Evolutionary conservation across 1,284 basidiomycete genomes (phyloP), one percentile per base, ranked within the genome.

Genomic region (Stygiomarasmius scandens): DNA sequence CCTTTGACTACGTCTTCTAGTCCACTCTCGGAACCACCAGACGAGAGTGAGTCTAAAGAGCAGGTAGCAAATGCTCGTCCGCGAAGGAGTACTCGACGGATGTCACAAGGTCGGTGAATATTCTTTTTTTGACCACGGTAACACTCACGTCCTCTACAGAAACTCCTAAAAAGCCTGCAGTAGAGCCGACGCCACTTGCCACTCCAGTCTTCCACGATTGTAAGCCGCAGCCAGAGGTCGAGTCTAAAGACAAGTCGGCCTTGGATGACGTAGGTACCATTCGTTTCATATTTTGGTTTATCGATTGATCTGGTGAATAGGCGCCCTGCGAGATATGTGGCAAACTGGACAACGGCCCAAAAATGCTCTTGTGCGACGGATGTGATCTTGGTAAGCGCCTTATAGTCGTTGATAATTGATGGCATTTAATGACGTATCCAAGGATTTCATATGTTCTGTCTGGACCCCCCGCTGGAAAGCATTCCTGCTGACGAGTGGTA

Each of bases 361-460:
- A 93, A 71, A 98, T 98, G 86, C 79, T 99, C 23, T 82, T 98
- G 0, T 99, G 97, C 73, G 96, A 98, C 73, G 95, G 94, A 23
- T 99, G 97, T 76, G 96, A 98, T 75, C 90, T 92, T 68, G 95
- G 93, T 93, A 69, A 66, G 85, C 77, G 44, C 58, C 58, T 52
- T 46, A 38, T 36, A 47, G 51, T 14, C 25, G 20, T 19, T 24
- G 16, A 12, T 24, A 8, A 22, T 24, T 48, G 16, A 3, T 22
- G 16, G 19, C n/a, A 9, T 34, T 56, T 5, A 41, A 20, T 34
- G 20, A 25, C 5, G 61, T 49, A 23, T 58, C 45, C 41, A 65
- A 95, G 93, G 95, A 24, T 99, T 94, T 76, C 97, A 99, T 75
- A 96, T 93, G 76, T 94, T 93, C 72, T 99, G 97, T 71, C 88